phyloP scores from a whole-genome alignment of 2,329 filamentous ascomycete species.

The Beauveria asiatica region DNA sequence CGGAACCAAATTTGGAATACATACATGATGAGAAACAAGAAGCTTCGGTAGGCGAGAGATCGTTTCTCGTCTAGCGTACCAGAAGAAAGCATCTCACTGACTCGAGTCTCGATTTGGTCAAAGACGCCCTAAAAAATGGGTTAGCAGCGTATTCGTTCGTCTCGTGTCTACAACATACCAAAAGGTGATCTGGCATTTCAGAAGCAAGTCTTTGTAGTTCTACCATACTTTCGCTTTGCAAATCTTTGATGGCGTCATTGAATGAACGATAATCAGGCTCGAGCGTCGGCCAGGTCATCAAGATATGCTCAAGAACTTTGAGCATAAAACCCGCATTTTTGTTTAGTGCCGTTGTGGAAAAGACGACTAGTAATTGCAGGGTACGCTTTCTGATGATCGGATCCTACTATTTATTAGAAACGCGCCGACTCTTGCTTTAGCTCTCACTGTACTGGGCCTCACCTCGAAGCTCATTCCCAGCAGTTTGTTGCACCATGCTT shows the following conservation, averaged over 20 bases:
- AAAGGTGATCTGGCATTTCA: constrained; percentile 84
- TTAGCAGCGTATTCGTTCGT: constrained; percentile 15
- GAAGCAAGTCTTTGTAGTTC: constrained; percentile 84
- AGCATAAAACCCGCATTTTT: constrained; percentile 75
- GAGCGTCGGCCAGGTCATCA: constrained; percentile 71
- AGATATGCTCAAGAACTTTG: constrained; percentile 81
- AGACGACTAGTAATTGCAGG: constrained; percentile 73
- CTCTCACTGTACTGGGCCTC: constrained; percentile 7
- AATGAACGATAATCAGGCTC: constrained; percentile 64
- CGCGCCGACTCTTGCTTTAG: not conserved
- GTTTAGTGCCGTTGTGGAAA: constrained; percentile 73
- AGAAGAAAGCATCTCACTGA: constrained; percentile 69
- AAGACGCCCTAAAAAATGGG: constrained; percentile 57
- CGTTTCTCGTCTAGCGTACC: constrained; percentile 72
- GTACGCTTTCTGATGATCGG: constrained; percentile 75
- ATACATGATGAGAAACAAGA: constrained; percentile 86
- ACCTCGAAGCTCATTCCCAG: constrained; percentile 62
- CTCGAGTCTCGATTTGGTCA: constrained; percentile 72
- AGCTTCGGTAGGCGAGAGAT: constrained; percentile 77
- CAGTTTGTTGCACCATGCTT: constrained; percentile 65
- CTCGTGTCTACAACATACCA: constrained; percentile 39
- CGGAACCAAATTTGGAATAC: constrained; percentile 15
- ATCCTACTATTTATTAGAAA: constrained; percentile 41
- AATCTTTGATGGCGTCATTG: constrained; percentile 80
- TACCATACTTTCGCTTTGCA: constrained; percentile 75